Percentiles rank a stretch among this genome's conserved stretches.
These are phyloP conservation scores for Metschnikowia chrysomelidarum DNA, from an alignment of 805 yeast genomes.

Conservation along the genomic window DNA sequence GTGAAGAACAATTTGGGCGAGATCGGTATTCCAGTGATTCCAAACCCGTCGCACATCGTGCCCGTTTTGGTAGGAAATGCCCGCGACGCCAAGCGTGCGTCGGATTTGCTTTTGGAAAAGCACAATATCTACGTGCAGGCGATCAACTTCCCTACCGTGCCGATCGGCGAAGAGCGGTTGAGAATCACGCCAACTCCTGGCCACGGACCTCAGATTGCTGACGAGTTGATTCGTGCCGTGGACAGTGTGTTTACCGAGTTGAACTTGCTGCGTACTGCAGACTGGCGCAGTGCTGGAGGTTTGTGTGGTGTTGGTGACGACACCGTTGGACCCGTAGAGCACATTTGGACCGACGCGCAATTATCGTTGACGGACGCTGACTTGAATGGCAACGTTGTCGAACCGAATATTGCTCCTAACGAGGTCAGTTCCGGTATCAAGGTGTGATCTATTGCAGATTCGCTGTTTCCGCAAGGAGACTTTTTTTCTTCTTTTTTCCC, in stretches of 20 bases:
- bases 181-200: constrained; percentile 99
- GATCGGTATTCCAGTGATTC: constrained; percentile 90
- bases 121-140: constrained; percentile 95
- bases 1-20: constrained; percentile 69
- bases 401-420: constrained; percentile 60
- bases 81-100: constrained; percentile 83
- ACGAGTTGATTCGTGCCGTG: constrained; percentile 72
- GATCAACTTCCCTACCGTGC: constrained; percentile 96
- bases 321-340: constrained; percentile 45
- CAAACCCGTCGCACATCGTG: constrained; percentile 96
- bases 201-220: constrained; percentile 73
- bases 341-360: constrained; percentile 88
- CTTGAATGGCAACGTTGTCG: constrained; percentile 63
- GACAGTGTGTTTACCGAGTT: constrained; percentile 78
- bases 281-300: constrained; percentile 84
- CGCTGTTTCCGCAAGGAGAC: no score
- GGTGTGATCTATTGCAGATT: constrained; percentile 5
- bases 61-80: constrained; percentile 96
- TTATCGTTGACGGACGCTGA: constrained; percentile 59
- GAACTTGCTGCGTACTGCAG: constrained; percentile 67
- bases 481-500: constrained; percentile 1
- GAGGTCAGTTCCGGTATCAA: constrained; percentile 70
- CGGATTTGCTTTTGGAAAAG: constrained; percentile 80
- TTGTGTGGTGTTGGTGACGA: constrained; percentile 81
- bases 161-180: constrained; percentile 92